Evolutionary conservation across 352 stramenopile species (phyloP).

Genomic region (Aphanomyces stellatus): DNA sequence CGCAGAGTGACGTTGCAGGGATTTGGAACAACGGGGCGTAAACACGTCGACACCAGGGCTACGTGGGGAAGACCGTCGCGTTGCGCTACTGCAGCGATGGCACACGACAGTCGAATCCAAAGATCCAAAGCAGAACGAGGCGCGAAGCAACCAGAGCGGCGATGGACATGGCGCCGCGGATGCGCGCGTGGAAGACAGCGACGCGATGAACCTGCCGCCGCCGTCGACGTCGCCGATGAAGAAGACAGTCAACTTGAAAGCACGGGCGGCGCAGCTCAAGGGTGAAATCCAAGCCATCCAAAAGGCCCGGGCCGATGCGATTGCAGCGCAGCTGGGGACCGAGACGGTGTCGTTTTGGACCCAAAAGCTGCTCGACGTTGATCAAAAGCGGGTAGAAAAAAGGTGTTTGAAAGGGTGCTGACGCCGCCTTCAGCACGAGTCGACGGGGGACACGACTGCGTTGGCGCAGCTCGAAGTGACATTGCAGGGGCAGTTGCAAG

Average conservation of each 20-base stretch:
- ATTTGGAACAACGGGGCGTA: constrained; percentile 1
- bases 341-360: background rate
- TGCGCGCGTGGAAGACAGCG: background rate
- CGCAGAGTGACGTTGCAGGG: background rate
- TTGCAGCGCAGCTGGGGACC: background rate
- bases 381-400: background rate
- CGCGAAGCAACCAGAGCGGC: background rate
- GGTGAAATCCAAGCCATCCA: background rate
- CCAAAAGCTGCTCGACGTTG: background rate
- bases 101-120: background rate
- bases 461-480: background rate
- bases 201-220: background rate
- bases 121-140: background rate
- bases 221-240: constrained; percentile 8
- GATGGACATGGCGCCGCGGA: background rate
- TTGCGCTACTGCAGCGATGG: background rate
- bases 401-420: background rate
- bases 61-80: constrained; percentile 2
- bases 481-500: background rate
- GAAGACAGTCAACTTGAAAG: background rate
- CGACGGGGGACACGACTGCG: background rate
- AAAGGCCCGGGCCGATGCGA: background rate
- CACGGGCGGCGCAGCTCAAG: background rate
- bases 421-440: background rate
- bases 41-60: constrained; percentile 2